Evolutionary conservation across 805 yeast genomes (phyloP).

Genomic region (Candida ovalis): DNA sequence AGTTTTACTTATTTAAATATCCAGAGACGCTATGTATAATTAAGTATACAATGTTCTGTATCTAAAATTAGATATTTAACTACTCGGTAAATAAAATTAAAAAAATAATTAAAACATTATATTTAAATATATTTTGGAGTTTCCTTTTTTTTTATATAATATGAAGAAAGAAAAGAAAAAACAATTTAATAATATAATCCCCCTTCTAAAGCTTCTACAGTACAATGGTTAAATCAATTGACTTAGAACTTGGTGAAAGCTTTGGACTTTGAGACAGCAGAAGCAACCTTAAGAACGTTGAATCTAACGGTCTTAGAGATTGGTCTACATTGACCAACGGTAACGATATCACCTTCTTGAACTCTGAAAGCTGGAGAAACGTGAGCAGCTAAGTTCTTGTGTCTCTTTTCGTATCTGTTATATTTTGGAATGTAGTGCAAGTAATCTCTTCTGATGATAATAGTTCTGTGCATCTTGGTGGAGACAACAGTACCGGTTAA

Average conservation of each 20-base stretch:
- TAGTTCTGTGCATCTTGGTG: slow-evolving; percentile 99
- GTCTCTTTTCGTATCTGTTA: slow-evolving; percentile 99
- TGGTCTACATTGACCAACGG: slow-evolving; percentile 99
- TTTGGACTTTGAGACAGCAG: slow-evolving; percentile 86
- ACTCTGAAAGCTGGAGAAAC: slow-evolving; percentile 99
- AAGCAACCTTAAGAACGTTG: slow-evolving; percentile 95
- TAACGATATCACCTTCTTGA: slow-evolving; percentile 96
- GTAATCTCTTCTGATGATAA: slow-evolving; percentile 99
- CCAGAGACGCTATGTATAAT: too few relatives aligned
- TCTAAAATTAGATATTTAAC: not conserved
- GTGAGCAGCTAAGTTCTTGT: slow-evolving; percentile 99
- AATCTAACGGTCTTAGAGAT: slow-evolving; percentile 99
- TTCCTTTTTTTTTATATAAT: slow-evolving; percentile 1
- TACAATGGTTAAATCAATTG: slow-evolving; percentile 3
- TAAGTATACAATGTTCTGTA: not conserved
- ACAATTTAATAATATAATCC: slow-evolving; percentile 4
- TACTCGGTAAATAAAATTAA: not conserved
- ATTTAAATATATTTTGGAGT: slow-evolving; percentile 4
- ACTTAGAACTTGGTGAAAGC: slow-evolving; percentile 94
- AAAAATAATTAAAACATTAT: slow-evolving; percentile 4
- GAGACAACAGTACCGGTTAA: slow-evolving; percentile 99
- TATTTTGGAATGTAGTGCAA: slow-evolving; percentile 99
- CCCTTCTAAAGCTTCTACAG: slow-evolving; percentile 1
- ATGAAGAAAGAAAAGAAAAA: slow-evolving; percentile 1
- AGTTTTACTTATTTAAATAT: too few relatives aligned